phyloP scores from a whole-genome alignment of 2,329 filamentous ascomycete species.

The Monosporascus ibericus region DNA sequence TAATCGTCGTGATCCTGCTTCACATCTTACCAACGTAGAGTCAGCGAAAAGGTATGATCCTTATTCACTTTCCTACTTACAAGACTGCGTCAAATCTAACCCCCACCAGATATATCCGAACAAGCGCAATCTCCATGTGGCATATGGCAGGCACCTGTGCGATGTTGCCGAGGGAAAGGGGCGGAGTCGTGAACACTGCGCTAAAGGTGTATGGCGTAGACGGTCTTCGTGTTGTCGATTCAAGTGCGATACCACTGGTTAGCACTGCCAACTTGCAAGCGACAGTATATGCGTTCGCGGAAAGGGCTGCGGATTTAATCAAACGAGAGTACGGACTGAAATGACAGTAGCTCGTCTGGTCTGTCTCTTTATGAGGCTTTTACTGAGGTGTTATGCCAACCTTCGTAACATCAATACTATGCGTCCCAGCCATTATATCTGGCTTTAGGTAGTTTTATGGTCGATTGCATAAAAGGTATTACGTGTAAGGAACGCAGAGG shows the following conservation, averaged over 20 bases:
- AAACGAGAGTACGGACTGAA: slow-evolving; percentile 6
- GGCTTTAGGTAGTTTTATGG: no score
- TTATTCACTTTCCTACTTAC: no score
- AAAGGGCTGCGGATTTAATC: slow-evolving; percentile 26
- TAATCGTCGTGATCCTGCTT: neutral
- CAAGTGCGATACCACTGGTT: slow-evolving; percentile 28
- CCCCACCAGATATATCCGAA: neutral
- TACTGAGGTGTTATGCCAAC: no score
- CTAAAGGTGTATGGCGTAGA: slow-evolving; percentile 28
- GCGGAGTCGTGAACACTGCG: slow-evolving; percentile 27
- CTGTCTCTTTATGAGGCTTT: no score
- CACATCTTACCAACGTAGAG: neutral
- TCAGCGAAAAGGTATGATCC: slow-evolving; percentile 6
- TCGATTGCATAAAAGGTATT: no score
- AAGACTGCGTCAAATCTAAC: no score
- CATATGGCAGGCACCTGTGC: slow-evolving; percentile 17
- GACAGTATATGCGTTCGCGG: slow-evolving; percentile 24
- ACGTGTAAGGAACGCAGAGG: no score
- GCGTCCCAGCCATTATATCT: no score
- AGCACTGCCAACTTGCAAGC: slow-evolving; percentile 26
- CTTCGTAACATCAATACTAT: no score
- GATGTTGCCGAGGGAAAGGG: slow-evolving; percentile 25
- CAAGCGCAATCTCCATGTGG: slow-evolving; percentile 15
- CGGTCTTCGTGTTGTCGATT: slow-evolving; percentile 28
- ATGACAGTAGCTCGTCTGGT: no score